Conservation (phyloP, 2,329 filamentous ascomycete species). For the Fusarium cyanostomum region DNA sequence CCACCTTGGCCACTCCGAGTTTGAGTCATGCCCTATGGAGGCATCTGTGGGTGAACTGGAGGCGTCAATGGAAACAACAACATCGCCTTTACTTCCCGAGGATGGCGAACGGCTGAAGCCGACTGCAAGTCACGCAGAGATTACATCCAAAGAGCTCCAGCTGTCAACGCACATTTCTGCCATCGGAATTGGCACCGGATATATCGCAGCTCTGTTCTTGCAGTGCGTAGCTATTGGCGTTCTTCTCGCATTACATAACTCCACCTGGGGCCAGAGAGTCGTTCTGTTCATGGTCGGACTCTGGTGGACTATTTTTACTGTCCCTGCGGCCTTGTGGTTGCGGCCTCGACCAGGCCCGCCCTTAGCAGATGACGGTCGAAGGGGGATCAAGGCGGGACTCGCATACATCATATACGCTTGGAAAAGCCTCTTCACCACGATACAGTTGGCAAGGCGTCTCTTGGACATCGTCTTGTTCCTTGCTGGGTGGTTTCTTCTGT, state of each 20-base stretch:
- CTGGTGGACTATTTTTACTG: constrained; percentile 94
- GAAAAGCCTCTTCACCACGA: constrained; percentile 83
- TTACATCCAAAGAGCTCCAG: constrained; percentile 74
- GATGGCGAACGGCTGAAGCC: constrained; percentile 50
- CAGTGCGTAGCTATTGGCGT: constrained; percentile 84
- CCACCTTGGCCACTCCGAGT: constrained; percentile 44
- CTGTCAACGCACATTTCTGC: constrained; percentile 92
- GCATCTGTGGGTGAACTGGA: constrained; percentile 47
- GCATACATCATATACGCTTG: constrained; percentile 85
- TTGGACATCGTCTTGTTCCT: constrained; percentile 82
- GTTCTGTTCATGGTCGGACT: constrained; percentile 86
- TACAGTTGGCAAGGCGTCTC: constrained; percentile 76
- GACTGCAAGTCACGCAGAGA: constrained; percentile 56
- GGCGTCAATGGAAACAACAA: constrained; percentile 52
- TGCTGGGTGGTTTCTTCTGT: constrained; percentile 91
- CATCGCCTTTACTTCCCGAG: constrained; percentile 57
- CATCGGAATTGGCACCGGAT: constrained; percentile 92
- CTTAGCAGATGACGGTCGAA: constrained; percentile 58
- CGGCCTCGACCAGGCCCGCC: constrained; percentile 89
- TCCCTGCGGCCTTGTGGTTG: constrained; percentile 88
- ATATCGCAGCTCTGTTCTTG: constrained; percentile 84
- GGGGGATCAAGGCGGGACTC: constrained; percentile 59
- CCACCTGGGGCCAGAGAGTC: constrained; percentile 85
- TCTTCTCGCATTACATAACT: constrained; percentile 76
- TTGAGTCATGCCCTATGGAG: constrained; percentile 50